Base-by-base conservation (phyloP, 1,284 basidiomycete genomes). In the Apiotrichum montevideense region DNA sequence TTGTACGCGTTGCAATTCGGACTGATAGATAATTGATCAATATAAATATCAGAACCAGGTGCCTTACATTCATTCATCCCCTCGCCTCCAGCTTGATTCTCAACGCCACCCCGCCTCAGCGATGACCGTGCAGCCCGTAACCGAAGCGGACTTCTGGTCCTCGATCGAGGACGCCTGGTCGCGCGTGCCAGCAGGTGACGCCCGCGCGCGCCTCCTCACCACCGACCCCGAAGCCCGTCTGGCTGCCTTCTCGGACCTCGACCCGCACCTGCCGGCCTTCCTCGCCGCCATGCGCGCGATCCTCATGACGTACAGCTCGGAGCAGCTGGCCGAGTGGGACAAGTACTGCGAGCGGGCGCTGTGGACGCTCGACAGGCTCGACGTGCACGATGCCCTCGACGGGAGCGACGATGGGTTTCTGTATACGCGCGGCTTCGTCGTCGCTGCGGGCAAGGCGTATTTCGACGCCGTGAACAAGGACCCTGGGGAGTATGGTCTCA, bases 371-470 rank as follows among this genome's bases (percentile, higher is more conserved):
- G 56, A 57, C 50, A 46, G 55, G 10, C 40, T 48, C 29, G 56
- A 55, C 46, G 51, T 56, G 34, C 51, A 63, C 52, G 34, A 34
- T 4, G 46, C 45, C 9, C 34, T 47, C 34, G 35, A 57, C 37
- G 35, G 49, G 11, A 46, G 35, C 29, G 55, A 62, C 46, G 54
- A 66, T 37, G 41, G 54, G 35, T 51, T 58, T 45, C 51, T 61
- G 6, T 57, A 57, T 32, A 37, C 46, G 2, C 52, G 59, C 29
- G 59, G 55, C 3, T 61, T 52, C 8, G 46, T 61, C 33, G 55
- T 61, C 4, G 44, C 39, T 11, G 37, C 21, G 10, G 59, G 59
- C 11, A 29, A 15, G 6, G 14, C 2, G 44, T 57, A 61, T 50
- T 61, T 41, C 33, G 53, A 54, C 21, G 21, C 35, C 1, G 55